Base-by-base conservation (phyloP, 148 eudicot genomes). In the Chenopodium quinoa region DNA sequence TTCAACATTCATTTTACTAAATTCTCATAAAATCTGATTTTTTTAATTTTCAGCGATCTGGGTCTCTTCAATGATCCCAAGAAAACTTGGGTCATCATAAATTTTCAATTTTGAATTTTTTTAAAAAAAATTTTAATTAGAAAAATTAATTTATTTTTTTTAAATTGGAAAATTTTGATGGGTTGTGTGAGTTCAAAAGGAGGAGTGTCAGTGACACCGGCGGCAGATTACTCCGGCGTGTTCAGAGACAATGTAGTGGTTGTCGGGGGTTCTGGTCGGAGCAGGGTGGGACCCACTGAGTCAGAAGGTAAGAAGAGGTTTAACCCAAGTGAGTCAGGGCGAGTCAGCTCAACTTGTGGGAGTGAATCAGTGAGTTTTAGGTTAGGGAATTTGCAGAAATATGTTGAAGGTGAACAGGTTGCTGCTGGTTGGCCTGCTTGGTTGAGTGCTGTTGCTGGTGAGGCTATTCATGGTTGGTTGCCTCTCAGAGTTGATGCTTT, bases 391-490 rank as follows among this genome's bases (percentile, higher is more conserved):
- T 78, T 93, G 92, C 90, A 89, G 69, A 96, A 88, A 87, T 89
- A 90, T 54, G 94, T 90, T 19, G 99, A 91, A 47, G 92, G 89
- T 2, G 99, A 92, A 54, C 97, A 93, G 34, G 91, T 90, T 52
- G 99, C 99, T 20, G 99, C 99, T n/a, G 99, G 99, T 2, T 96
- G 99, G 99, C 99, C 99, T 20, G 95, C 97, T 47, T 96, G 99
- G 99, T 91, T 96, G 10, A 91, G 90, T 60, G 97, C 98, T 23
- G 99, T 96, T 37, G 98, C 99, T 31, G 93, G 97, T 34, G 99
- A 96, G 80, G 99, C 99, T 60, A 91, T 96, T 77, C 98, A 91
- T 22, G 98, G 98, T 1, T 96, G 97, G 99, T 90, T 96, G 73
- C 99, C 99, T 0, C 93, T 92, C 16, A 85, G 83, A 56, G 91